Evolutionary conservation across 139 green algal species (phyloP), one percentile per base, ranked within the genome.

Genomic region (Picochlorum sp.): DNA sequence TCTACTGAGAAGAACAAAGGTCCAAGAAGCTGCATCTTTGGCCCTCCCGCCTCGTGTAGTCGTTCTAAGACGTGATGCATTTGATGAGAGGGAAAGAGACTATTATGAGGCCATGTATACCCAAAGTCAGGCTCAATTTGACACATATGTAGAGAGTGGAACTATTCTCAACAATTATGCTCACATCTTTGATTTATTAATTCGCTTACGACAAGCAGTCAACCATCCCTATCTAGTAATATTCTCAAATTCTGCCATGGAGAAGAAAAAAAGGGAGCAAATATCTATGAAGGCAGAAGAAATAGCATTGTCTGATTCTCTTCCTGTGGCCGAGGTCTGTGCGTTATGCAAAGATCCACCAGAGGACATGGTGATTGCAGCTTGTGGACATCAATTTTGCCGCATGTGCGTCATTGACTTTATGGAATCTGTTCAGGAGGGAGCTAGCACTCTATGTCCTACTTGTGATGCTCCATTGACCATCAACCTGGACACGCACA

Each of bases 111-210:
- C 84, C 7, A 75, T 86, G 41, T 86, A 86, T 74, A 94, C 82
- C 8, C 87, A 96, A 78, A 85, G 59, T 54, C 81, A 91, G 54
- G 85, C 82, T 2, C 75, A 85, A 51, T 91, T 89, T 64, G 70
- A 64, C 28, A 65, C 73, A 9, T 94, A 84, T 62, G 80, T 94
- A 31, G 10, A 37, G 9, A 24, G n/a, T 22, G 64, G 64, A 5
- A 71, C 64, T 4, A 20, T 71, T 20, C 49, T 71, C 26, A 71
- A 71, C 14, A 61, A 61, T 25, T 84, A 84, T 53, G 74, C 84
- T 14, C 89, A 97, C 76, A 87, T 97, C 45, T 97, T 97, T 66
- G 87, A 95, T 55, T 81, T 97, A 32, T 81, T 97, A 35, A 90
- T 95, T 50, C 50, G 66, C 9, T 51, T 73, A 39, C 32, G 66